Conservation (phyloP, 257 asterid genomes). For the Gentiana straminea region DNA sequence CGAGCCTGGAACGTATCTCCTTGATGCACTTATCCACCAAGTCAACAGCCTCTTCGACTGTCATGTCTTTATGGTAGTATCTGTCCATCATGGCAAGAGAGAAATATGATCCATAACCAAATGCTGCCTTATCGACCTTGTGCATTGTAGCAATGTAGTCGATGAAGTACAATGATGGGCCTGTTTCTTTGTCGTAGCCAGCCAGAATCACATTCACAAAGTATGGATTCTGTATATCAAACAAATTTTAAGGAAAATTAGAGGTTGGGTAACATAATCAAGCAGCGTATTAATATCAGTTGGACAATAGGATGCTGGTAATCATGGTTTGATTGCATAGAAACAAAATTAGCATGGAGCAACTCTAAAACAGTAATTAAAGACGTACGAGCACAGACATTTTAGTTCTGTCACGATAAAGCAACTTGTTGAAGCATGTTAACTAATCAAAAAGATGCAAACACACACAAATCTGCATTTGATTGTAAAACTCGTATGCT, state of each 20-base stretch:
- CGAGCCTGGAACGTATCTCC: constrained; percentile 79
- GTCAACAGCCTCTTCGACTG: constrained; percentile 73
- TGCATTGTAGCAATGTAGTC: constrained; percentile 86
- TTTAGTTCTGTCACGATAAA: too few relatives aligned
- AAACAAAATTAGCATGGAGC: too few relatives aligned
- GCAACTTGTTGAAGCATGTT: too few relatives aligned
- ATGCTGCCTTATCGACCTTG: constrained; percentile 87
- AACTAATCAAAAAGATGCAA: too few relatives aligned
- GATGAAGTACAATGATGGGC: constrained; percentile 76
- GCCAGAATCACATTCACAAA: constrained; percentile 74
- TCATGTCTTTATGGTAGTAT: constrained; percentile 78
- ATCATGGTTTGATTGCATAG: too few relatives aligned
- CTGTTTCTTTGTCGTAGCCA: constrained; percentile 83
- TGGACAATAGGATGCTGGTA: too few relatives aligned
- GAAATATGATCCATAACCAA: constrained; percentile 90
- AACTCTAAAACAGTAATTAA: too few relatives aligned
- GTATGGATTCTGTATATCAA: constrained; percentile 61
- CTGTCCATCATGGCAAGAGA: constrained; percentile 92
- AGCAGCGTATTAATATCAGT: too few relatives aligned
- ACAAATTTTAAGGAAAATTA: background rate
- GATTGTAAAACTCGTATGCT: too few relatives aligned
- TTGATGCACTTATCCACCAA: constrained; percentile 67
- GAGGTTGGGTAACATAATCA: background rate
- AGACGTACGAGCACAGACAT: too few relatives aligned
- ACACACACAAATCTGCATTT: too few relatives aligned